phyloP scores from a whole-genome alignment of 352 stramenopile genomes.

The Phytophthora melonis region DNA sequence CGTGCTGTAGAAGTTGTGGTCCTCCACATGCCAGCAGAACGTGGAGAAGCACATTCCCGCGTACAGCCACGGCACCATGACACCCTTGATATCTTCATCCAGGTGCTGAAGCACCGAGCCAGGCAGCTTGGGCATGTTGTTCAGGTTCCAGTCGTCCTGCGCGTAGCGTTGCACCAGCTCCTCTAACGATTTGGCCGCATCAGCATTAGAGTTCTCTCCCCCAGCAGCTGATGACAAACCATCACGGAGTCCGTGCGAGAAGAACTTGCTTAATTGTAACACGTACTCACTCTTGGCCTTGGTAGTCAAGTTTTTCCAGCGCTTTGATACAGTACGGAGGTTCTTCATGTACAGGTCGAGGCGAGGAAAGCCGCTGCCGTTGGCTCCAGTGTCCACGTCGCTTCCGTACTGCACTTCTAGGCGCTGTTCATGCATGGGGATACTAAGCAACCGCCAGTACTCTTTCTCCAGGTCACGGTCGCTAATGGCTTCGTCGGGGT shows the following conservation, averaged over 20 bases:
- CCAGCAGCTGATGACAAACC: slow-evolving; percentile 25
- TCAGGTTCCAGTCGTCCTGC: slow-evolving; percentile 97
- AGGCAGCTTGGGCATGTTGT: slow-evolving; percentile 96
- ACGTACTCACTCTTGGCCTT: slow-evolving; percentile 38
- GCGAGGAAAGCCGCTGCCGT: slow-evolving; percentile 90
- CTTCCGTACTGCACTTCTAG: slow-evolving; percentile 94
- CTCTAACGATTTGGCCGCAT: slow-evolving; percentile 49
- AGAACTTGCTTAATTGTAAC: slow-evolving; percentile 57
- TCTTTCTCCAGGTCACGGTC: slow-evolving; percentile 85
- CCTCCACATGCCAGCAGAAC: slow-evolving; percentile 99
- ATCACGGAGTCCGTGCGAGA: slow-evolving; percentile 61
- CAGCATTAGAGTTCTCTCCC: slow-evolving; percentile 21
- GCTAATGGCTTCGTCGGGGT: slow-evolving; percentile 56
- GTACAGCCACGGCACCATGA: slow-evolving; percentile 99
- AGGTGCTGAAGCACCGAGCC: slow-evolving; percentile 96
- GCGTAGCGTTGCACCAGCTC: slow-evolving; percentile 80
- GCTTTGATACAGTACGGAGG: slow-evolving; percentile 57
- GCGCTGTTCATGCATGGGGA: slow-evolving; percentile 76
- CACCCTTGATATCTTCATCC: slow-evolving; percentile 97
- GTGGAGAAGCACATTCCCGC: slow-evolving; percentile 99
- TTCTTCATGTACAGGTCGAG: slow-evolving; percentile 65
- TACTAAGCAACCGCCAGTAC: slow-evolving; percentile 91
- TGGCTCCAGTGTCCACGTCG: slow-evolving; percentile 88
- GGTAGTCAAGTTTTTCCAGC: slow-evolving; percentile 59
- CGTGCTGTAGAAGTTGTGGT: slow-evolving; percentile 99